Percentiles rank a stretch among this genome's conserved stretches.
Conservation (phyloP, 805 yeast species). For the Vanderwaltozyma yarrowii region DNA sequence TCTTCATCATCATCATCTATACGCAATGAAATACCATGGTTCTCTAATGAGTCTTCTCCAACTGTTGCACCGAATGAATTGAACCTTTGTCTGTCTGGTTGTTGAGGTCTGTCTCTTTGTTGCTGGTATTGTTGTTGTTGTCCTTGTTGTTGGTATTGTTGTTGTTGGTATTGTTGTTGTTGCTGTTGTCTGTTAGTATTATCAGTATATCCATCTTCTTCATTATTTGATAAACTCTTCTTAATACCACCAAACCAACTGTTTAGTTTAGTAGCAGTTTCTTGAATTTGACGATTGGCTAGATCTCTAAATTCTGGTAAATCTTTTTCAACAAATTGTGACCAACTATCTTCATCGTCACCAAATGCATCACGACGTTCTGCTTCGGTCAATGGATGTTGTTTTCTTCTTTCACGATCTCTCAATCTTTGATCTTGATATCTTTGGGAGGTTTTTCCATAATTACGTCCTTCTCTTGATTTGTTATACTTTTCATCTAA, state of each 20-base stretch:
- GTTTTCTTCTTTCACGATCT: slow-evolving; percentile 18
- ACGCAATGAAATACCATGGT: slow-evolving; percentile 24
- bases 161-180: not conserved
- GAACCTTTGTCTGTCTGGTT: slow-evolving; percentile 21
- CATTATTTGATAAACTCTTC: slow-evolving; percentile 13
- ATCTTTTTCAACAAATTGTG: slow-evolving; percentile 48
- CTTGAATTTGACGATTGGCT: slow-evolving; percentile 66
- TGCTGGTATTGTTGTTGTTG: not conserved
- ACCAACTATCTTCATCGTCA: slow-evolving; percentile 41
- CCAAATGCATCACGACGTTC: slow-evolving; percentile 17
- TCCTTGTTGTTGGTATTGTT: not conserved
- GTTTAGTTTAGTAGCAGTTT: slow-evolving; percentile 64
- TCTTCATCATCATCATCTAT: slow-evolving; percentile 25
- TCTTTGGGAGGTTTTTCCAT: slow-evolving; percentile 9
- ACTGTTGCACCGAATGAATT: slow-evolving; percentile 26
- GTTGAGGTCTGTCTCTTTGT: not conserved
- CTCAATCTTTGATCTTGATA: slow-evolving; percentile 23
- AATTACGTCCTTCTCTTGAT: slow-evolving; percentile 9
- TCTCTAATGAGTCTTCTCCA: slow-evolving; percentile 22
- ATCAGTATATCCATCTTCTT: slow-evolving; percentile 1
- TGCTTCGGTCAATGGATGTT: slow-evolving; percentile 6
- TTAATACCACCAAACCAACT: slow-evolving; percentile 63
- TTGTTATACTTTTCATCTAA: slow-evolving; percentile 56
- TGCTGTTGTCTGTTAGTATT: too few relatives aligned
- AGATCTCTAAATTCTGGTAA: slow-evolving; percentile 53